phyloP scores from a whole-genome alignment of 2,329 filamentous ascomycete genomes.

The Colletotrichum horii region DNA sequence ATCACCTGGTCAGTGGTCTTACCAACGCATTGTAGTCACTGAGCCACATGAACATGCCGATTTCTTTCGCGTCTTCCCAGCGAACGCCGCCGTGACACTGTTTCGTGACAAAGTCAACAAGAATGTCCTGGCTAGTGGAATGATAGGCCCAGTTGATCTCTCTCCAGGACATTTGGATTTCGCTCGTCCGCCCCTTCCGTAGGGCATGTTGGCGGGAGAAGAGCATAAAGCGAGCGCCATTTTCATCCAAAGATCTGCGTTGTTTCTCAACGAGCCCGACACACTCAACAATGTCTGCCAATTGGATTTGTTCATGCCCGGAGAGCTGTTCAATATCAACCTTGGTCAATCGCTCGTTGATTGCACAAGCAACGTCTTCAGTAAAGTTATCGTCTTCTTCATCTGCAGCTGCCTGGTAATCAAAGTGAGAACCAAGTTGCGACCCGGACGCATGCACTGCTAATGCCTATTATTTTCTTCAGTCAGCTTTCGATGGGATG shows the following conservation, averaged over 20 bases:
- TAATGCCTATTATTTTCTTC: not conserved
- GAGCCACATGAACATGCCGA: constrained; percentile 95
- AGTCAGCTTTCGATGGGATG: not conserved
- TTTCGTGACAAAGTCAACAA: constrained; percentile 80
- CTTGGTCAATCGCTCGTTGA: constrained; percentile 79
- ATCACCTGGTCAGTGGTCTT: constrained; percentile 34
- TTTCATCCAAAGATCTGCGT: constrained; percentile 86
- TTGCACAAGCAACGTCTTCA: constrained; percentile 70
- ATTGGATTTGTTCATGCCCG: constrained; percentile 83
- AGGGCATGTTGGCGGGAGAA: constrained; percentile 85
- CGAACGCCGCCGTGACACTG: constrained; percentile 81
- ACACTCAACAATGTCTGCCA: constrained; percentile 86
- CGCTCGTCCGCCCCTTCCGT: constrained; percentile 67
- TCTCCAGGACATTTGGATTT: constrained; percentile 73
- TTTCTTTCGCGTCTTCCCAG: constrained; percentile 86
- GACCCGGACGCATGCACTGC: constrained; percentile 26
- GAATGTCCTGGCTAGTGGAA: constrained; percentile 85
- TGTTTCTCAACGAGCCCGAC: constrained; percentile 85
- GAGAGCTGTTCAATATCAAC: constrained; percentile 81
- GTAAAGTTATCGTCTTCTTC: constrained; percentile 70
- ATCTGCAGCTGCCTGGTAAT: constrained; percentile 34
- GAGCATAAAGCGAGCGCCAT: constrained; percentile 84
- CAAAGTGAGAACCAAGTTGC: constrained; percentile 42
- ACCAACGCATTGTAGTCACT: constrained; percentile 78
- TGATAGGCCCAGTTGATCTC: constrained; percentile 89